Evolutionary conservation across 768 basidiomycete species (phyloP), one percentile per base, ranked within the genome.

Genomic region (Mrakia frigida): DNA sequence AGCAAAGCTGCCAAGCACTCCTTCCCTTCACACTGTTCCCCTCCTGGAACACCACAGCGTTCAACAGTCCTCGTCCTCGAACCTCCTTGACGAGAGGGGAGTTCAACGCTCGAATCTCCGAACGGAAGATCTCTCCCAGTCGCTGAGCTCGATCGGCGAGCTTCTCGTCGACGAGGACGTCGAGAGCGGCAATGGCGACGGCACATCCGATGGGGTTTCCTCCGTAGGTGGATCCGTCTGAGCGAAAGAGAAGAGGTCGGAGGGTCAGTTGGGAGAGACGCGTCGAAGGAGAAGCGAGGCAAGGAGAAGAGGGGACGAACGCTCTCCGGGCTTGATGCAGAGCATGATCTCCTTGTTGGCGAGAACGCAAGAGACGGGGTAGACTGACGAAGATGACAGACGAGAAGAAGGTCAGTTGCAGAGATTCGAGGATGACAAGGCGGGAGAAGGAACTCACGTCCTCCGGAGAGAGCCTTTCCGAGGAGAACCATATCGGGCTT

Each of bases 401-500:
- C 10, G 41, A 10, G 0, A 23, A 82, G 84, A 96, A 98, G 35
- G 31, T 35, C 39, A 50, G 6, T 6, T n/a, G 50, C 33, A 28
- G 59, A 73, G 68, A 9, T 33, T 25, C 1, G 43, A 25, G 23
- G 6, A 9, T 2, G 46, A 13, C 4, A 16, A 61, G 31, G 7
- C 43, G 23, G 10, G 41, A 31, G 33, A n/a, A 1, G 63, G 6
- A n/a, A 86, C 90, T 80, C 71, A 93, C 93, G 87, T 83, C 97
- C 97, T 37, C 97, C 96, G 5, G 94, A 96, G 10, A 99, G 88
- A 0, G 97, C 97, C 84, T 99, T 99, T 65, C 97, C 97, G 72
- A 99, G 88, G 21, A 96, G 88, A 39, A 98, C 86, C 72, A 99
- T 88, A 82, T 99, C 97, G 37, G 97, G 95, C 79, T 91, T 88